Conservation (phyloP, 2,329 filamentous ascomycete genomes). For the Ophiostoma pallidulum region DNA sequence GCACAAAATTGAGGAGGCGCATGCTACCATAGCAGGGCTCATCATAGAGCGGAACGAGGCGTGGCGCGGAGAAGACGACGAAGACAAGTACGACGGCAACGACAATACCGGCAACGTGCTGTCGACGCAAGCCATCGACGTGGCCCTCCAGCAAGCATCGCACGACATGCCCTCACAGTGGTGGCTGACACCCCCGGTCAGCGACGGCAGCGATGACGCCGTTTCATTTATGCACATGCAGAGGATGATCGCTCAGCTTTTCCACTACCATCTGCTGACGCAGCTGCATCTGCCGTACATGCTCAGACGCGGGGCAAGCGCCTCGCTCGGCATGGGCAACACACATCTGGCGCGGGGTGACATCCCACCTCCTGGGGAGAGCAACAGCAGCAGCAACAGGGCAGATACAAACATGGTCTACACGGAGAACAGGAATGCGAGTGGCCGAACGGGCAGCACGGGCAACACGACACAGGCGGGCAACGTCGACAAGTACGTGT, state of each 20-base stretch:
- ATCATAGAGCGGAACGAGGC: conserved; percentile 30
- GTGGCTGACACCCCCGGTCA: conserved; percentile 28
- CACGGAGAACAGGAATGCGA: no score
- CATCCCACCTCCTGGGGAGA: no score
- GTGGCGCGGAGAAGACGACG: conserved; percentile 2
- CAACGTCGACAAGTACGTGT: conserved; percentile 23
- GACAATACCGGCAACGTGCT: conserved; percentile 19
- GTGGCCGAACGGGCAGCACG: no score
- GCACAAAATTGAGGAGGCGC: conserved; percentile 27
- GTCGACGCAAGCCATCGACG: conserved; percentile 28
- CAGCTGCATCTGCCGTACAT: conserved; percentile 39
- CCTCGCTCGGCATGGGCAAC: no score
- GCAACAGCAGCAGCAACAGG: no score
- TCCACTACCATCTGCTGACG: conserved; percentile 32
- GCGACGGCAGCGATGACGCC: background rate
- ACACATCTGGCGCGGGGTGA: no score
- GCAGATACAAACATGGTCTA: no score
- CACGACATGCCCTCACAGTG: conserved; percentile 31
- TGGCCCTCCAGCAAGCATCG: conserved; percentile 28
- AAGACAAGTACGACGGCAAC: conserved; percentile 19
- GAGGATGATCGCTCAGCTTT: conserved; percentile 32
- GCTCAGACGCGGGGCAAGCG: conserved; percentile 24
- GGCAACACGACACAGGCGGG: background rate
- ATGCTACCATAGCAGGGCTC: conserved; percentile 25
- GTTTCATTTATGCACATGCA: conserved; percentile 22